Evolutionary conservation across 2,329 filamentous ascomycete genomes (phyloP).

Genomic region (Ceratocystis colombiana): DNA sequence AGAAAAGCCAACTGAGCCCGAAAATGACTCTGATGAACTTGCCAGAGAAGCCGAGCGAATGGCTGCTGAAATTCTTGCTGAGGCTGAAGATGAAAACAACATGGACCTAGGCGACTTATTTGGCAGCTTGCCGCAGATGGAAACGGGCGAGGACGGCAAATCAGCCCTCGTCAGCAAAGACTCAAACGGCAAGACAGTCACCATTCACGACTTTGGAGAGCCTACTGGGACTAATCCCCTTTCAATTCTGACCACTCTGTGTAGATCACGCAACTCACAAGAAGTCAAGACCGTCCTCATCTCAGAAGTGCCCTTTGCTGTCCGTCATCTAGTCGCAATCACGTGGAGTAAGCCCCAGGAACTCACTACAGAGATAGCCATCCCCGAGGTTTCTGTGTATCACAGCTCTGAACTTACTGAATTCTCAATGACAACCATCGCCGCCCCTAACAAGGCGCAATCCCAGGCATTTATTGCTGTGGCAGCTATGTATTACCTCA

Average conservation of each 20-base stretch:
- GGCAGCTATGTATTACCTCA: constrained; percentile 69
- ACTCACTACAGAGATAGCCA: constrained; percentile 36
- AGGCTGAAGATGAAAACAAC: constrained; percentile 47
- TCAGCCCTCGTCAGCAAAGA: constrained; percentile 46
- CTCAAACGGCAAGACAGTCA: constrained; percentile 34
- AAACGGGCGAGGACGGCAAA: constrained; percentile 51
- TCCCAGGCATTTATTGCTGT: constrained; percentile 83
- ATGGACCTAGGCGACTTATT: constrained; percentile 42
- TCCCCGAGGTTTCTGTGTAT: constrained; percentile 31
- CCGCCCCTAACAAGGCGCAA: constrained; percentile 65
- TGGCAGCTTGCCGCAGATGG: constrained; percentile 49
- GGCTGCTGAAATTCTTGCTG: constrained; percentile 48
- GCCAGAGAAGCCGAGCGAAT: constrained; percentile 49
- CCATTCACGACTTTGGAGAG: constrained; percentile 73
- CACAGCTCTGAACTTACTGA: constrained; percentile 42
- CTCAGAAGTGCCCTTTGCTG: constrained; percentile 64
- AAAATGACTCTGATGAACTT: constrained; percentile 39
- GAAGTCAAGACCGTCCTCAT: constrained; percentile 58
- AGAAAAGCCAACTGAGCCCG: constrained; percentile 18
- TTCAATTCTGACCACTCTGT: constrained; percentile 75
- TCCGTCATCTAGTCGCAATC: constrained; percentile 64
- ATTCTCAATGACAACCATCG: constrained; percentile 64
- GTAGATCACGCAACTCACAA: constrained; percentile 65
- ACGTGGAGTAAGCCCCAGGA: constrained; percentile 68
- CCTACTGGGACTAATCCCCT: constrained; percentile 66